These are phyloP conservation scores for Nigrospora sphaerica DNA, from an alignment of 2,329 filamentous ascomycete species.

Conservation along the genomic window DNA sequence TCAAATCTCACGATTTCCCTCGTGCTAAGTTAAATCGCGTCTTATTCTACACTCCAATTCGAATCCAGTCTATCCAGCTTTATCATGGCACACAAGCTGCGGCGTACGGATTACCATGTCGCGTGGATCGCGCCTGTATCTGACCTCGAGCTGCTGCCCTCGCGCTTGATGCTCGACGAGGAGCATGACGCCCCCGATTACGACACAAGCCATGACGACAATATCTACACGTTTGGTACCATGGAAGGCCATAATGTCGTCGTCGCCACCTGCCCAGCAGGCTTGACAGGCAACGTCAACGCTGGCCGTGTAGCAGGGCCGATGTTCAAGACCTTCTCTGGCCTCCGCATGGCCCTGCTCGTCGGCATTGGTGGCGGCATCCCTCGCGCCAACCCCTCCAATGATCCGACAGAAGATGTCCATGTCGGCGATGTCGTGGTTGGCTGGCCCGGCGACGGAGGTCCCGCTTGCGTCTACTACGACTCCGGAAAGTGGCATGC, in stretches of 20 bases:
- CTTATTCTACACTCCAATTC: too few relatives aligned
- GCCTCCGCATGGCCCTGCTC: conserved; percentile 7
- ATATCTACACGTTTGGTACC: conserved; percentile 5
- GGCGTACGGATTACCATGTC: neutral
- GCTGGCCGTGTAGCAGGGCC: too few relatives aligned
- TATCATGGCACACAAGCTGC: too few relatives aligned
- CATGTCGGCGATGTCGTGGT: conserved; percentile 2
- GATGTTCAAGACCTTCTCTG: conserved; percentile 10
- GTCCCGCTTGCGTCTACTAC: neutral
- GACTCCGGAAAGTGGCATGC: neutral
- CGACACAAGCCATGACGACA: conserved; percentile 7
- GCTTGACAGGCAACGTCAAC: conserved; percentile 8
- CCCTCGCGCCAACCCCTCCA: neutral
- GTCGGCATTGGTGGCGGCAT: conserved; percentile 9
- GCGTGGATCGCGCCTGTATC: too few relatives aligned
- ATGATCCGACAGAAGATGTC: neutral
- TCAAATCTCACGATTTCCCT: too few relatives aligned
- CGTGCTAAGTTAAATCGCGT: too few relatives aligned
- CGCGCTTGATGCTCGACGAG: conserved; percentile 10
- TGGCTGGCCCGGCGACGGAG: neutral
- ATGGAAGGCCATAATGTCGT: conserved; percentile 7
- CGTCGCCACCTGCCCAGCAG: conserved; percentile 5
- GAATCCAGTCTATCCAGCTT: too few relatives aligned
- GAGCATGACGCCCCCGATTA: conserved; percentile 5
- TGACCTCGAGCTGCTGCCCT: conserved; percentile 6